phyloP scores from a whole-genome alignment of 179 eudicot species.

The Pouteria campechiana region DNA sequence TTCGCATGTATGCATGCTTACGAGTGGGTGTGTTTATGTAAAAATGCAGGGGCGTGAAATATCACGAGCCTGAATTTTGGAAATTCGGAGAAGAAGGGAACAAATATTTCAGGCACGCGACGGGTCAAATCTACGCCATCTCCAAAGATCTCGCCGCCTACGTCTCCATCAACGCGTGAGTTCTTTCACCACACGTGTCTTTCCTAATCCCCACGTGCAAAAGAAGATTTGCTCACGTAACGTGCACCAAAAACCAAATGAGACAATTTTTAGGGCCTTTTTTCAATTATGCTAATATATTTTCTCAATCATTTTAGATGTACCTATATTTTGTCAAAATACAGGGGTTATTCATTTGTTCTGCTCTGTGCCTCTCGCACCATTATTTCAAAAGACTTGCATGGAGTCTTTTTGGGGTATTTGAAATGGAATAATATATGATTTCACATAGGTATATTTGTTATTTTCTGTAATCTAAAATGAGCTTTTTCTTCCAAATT shows the following conservation, averaged over 20 bases:
- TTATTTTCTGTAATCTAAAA: too few relatives aligned
- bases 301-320: too few relatives aligned
- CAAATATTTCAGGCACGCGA: conserved; percentile 90
- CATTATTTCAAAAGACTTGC: too few relatives aligned
- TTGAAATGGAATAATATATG: too few relatives aligned
- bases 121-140: conserved; percentile 88
- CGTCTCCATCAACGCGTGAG: conserved; percentile 62
- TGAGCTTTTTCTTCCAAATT: too few relatives aligned
- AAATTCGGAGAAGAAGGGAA: conserved; percentile 95
- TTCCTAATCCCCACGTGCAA: background rate
- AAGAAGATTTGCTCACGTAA: background rate
- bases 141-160: conserved; percentile 77
- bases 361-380: too few relatives aligned
- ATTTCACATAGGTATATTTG: too few relatives aligned
- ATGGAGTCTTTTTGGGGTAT: too few relatives aligned
- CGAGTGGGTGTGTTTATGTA: background rate
- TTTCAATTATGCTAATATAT: background rate
- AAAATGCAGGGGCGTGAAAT: conserved; percentile 49
- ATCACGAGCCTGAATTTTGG: conserved; percentile 94
- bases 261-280: too few relatives aligned
- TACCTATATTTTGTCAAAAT: too few relatives aligned
- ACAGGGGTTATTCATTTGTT: too few relatives aligned
- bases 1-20: background rate
- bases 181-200: background rate
- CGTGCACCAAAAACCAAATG: background rate